Evolutionary conservation across 2,329 filamentous ascomycete genomes (phyloP), one percentile per base, ranked within the genome.

Genomic region (Cladophialophora yegresii): DNA sequence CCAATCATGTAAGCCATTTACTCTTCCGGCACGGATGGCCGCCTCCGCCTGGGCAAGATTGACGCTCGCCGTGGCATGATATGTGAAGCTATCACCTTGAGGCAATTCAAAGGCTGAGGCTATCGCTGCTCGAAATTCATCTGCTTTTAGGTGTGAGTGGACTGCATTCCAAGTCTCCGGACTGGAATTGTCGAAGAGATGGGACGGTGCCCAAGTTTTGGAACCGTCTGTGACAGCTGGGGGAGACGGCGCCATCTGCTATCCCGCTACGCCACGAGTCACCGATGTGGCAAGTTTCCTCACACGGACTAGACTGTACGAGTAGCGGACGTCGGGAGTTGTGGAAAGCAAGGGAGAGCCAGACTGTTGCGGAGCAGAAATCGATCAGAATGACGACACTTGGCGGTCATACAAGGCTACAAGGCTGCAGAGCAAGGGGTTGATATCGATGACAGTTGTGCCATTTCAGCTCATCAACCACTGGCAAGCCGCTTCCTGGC

Each of bases 1-100:
- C 82, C 83, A 85, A 22, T 74, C 78, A 64, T 83, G 82, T 47
- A 85, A 69, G 1, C 80, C 79, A 61, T 80, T 74, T n/a, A 75
- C 72, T 10, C 76, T 75, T 9, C 82, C 82, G 45, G 77, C 77
- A 10, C 78, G 74, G 54, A 84, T 76, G 22, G 82, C 82, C 58
- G 74, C 75, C 71, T 85, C 82, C 1, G 79, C 82, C 63, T 82
- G 78, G 3, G 76, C 72, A 1, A 85, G 75, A 0, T 81, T 83
- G 16, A 84, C 83, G 63, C 78, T 78, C 5, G 81, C 80, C 12
- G 78, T 77, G 13, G 83, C 83, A 63, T 79, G 78, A 68, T 85
- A 85, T 23, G 78, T 76, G 67, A 84, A 85, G 58, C 74, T 74
- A 69, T 84, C 82, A 33, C 74, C 72, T 0, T 70, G 64, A 4